Percentiles rank a stretch among this genome's conserved stretches.
These are phyloP conservation scores for Fusarium verrucosum DNA, from an alignment of 2,329 filamentous ascomycete genomes.

Conservation along the genomic window DNA sequence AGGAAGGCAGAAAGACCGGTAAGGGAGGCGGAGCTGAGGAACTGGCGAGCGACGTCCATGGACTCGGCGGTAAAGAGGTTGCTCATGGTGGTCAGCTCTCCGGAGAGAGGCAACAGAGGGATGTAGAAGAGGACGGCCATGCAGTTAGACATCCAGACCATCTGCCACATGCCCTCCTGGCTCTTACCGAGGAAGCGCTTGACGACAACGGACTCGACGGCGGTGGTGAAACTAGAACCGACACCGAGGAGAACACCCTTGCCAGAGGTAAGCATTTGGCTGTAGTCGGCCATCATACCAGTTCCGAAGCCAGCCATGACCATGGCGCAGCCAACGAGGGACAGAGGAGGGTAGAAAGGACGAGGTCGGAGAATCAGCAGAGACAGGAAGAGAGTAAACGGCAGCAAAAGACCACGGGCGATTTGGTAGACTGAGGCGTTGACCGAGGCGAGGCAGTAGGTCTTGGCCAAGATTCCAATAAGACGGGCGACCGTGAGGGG, in stretches of 20 bases:
- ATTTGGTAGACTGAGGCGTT: constrained; percentile 45
- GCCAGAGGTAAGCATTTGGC: constrained; percentile 43
- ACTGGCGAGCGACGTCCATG: constrained; percentile 31
- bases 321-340: constrained; percentile 41
- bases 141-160: constrained; percentile 45
- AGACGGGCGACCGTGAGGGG: constrained; percentile 42
- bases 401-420: constrained; percentile 40
- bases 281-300: constrained; percentile 43
- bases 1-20: constrained; percentile 42
- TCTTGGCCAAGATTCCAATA: constrained; percentile 43
- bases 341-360: constrained; percentile 43
- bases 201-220: constrained; percentile 42
- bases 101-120: constrained; percentile 41
- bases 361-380: constrained; percentile 41
- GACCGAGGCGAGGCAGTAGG: constrained; percentile 43
- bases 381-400: constrained; percentile 42
- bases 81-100: constrained; percentile 35
- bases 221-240: constrained; percentile 43
- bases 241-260: constrained; percentile 41
- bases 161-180: constrained; percentile 44
- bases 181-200: constrained; percentile 43
- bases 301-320: constrained; percentile 44
- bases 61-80: constrained; percentile 31
- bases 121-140: constrained; percentile 42
- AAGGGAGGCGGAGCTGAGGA: constrained; percentile 38